Evolutionary conservation across 2,329 filamentous ascomycete genomes (phyloP).

Genomic region (Fusarium sp.): DNA sequence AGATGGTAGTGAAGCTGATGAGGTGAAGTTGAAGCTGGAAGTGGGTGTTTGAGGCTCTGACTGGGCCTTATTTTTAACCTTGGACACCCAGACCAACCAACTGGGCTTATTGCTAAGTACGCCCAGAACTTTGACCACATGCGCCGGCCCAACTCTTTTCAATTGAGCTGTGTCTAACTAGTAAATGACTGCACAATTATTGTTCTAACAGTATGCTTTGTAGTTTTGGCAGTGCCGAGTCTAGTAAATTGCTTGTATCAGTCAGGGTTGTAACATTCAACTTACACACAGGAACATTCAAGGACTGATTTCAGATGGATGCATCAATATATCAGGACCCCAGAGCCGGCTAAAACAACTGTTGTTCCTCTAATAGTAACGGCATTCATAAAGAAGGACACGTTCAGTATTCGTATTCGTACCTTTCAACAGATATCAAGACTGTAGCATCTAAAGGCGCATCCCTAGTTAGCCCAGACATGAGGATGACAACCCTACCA

Average conservation of each 20-base stretch:
- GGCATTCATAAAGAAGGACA: not conserved
- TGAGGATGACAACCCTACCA: slow-evolving; percentile 7
- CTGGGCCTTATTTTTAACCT: slow-evolving; percentile 14
- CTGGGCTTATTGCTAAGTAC: slow-evolving; percentile 26
- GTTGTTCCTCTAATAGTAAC: too few species aligned
- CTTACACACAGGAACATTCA: too few species aligned
- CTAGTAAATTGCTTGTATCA: too few species aligned
- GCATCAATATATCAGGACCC: not conserved
- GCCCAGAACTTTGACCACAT: slow-evolving; percentile 13
- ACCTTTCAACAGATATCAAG: not conserved
- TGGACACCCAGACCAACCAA: slow-evolving; percentile 18
- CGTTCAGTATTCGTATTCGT: slow-evolving; percentile 37
- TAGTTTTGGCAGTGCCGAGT: too few species aligned
- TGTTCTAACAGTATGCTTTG: too few species aligned
- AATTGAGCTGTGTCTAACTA: not conserved
- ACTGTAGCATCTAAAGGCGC: not conserved
- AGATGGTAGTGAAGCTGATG: not conserved
- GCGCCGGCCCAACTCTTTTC: slow-evolving; percentile 4
- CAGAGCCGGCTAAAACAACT: not conserved
- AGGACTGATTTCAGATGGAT: too few species aligned
- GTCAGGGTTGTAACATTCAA: too few species aligned
- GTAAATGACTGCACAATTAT: not conserved
- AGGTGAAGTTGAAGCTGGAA: slow-evolving; percentile 5
- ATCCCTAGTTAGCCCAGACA: not conserved
- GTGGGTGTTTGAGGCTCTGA: slow-evolving; percentile 17